A percentile compares a stretch with the other conserved stretches of the same genome.
phyloP scores from a whole-genome alignment of 768 basidiomycete genomes.

The Xerocomus brunneocitrinus region DNA sequence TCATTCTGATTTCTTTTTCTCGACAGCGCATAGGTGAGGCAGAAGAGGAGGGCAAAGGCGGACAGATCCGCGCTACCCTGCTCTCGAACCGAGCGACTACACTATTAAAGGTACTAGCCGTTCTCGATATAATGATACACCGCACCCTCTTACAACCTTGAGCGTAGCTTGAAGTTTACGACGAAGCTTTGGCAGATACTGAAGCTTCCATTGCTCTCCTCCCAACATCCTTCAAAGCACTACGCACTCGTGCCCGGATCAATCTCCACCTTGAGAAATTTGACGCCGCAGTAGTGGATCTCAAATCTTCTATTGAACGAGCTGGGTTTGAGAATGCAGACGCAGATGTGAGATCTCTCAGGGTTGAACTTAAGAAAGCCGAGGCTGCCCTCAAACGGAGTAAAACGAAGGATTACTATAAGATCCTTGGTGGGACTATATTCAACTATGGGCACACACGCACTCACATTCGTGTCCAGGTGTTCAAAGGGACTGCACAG shows the following conservation, averaged over 20 bases:
- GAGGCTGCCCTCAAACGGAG: constrained; percentile 79
- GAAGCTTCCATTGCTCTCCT: constrained; percentile 59
- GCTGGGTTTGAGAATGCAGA: constrained; percentile 61
- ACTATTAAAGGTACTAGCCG: constrained; percentile 54
- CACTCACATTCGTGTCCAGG: constrained; percentile 24
- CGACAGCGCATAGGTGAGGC: constrained; percentile 59
- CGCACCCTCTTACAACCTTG: constrained; percentile 6
- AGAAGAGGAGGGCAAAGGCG: constrained; percentile 73
- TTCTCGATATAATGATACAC: neutral
- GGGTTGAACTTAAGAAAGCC: constrained; percentile 70
- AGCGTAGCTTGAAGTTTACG: constrained; percentile 53
- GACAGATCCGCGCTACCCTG: constrained; percentile 74
- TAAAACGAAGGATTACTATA: constrained; percentile 89
- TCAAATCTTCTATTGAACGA: constrained; percentile 74
- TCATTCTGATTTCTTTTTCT: neutral
- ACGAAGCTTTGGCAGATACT: constrained; percentile 70
- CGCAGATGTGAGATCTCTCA: constrained; percentile 57
- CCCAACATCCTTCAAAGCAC: constrained; percentile 74
- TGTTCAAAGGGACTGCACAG: constrained; percentile 50
- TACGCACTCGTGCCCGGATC: constrained; percentile 82
- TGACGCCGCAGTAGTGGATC: constrained; percentile 68
- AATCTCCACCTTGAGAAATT: constrained; percentile 69
- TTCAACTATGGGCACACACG: neutral
- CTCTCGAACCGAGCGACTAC: constrained; percentile 84
- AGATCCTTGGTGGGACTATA: constrained; percentile 50